Conservation (phyloP, 2,329 filamentous ascomycete genomes). For the Monilinia laxa region DNA sequence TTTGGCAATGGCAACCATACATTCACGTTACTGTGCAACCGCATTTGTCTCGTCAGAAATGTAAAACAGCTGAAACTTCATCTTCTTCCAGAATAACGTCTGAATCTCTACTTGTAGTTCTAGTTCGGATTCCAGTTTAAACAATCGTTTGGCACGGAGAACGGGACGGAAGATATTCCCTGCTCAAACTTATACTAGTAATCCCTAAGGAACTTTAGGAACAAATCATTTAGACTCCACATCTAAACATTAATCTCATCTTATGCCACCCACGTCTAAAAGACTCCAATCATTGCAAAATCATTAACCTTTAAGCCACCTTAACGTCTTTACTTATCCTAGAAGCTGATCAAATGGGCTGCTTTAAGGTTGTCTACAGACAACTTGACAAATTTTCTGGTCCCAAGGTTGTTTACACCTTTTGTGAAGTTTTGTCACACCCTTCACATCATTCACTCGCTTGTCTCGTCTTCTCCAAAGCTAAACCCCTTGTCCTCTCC, state of each 20-base stretch:
- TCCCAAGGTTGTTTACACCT: background rate
- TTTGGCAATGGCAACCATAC: background rate
- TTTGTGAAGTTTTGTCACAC: background rate
- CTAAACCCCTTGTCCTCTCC: slow-evolving; percentile 5
- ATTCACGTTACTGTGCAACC: background rate
- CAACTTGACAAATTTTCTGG: no score
- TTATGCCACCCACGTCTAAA: background rate
- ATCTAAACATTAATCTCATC: slow-evolving; percentile 3
- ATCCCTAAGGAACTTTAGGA: background rate
- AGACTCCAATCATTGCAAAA: background rate
- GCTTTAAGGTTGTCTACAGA: background rate
- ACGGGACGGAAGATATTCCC: slow-evolving; percentile 7
- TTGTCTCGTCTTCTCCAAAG: slow-evolving; percentile 1
- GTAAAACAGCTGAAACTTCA: slow-evolving; percentile 4
- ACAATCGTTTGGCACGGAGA: background rate
- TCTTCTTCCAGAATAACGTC: background rate
- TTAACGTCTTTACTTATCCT: slow-evolving; percentile 7
- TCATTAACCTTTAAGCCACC: background rate
- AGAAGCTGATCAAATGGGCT: background rate
- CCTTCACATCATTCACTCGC: background rate
- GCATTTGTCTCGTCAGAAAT: background rate
- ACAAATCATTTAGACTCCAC: slow-evolving; percentile 9
- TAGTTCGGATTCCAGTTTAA: background rate
- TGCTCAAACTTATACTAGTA: background rate
- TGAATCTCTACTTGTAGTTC: background rate